Evolutionary conservation across 2,329 filamentous ascomycete genomes (phyloP).

Genomic region (Fusarium mundagurra): DNA sequence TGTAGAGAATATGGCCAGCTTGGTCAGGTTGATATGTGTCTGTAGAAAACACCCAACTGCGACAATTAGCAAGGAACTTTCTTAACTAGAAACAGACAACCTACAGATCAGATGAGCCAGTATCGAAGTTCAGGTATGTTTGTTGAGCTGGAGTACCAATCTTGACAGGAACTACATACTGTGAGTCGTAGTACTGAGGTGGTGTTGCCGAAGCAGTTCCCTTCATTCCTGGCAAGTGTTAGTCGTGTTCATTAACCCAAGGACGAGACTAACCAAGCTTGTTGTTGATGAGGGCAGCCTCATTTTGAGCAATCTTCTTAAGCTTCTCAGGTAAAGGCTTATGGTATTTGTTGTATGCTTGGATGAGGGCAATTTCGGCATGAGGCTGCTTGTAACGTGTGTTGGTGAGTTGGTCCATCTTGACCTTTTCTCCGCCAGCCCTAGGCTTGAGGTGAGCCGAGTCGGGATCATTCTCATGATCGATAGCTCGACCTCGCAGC

Average conservation of each 20-base stretch:
- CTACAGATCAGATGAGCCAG: constrained; percentile 62
- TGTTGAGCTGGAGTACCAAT: constrained; percentile 67
- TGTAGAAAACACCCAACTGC: constrained; percentile 75
- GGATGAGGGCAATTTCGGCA: constrained; percentile 43
- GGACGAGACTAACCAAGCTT: constrained; percentile 34
- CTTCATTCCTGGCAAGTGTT: constrained; percentile 4
- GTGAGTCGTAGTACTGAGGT: constrained; percentile 56
- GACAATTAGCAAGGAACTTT: constrained; percentile 27
- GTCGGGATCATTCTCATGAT: constrained; percentile 2
- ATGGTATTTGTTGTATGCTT: constrained; percentile 52
- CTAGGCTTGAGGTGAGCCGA: constrained; percentile 8
- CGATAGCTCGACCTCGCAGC: not conserved
- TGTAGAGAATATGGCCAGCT: constrained; percentile 66
- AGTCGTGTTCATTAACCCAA: not conserved
- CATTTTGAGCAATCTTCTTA: constrained; percentile 32
- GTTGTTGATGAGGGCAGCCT: constrained; percentile 32
- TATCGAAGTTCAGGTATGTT: constrained; percentile 76
- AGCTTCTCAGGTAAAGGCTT: constrained; percentile 44
- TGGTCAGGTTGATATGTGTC: constrained; percentile 60
- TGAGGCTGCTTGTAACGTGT: constrained; percentile 46
- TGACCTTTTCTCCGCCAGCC: constrained; percentile 37
- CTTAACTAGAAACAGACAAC: not conserved
- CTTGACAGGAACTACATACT: constrained; percentile 70
- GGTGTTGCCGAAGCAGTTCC: constrained; percentile 42
- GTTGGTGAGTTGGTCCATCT: constrained; percentile 50